Conservation (phyloP, 2,329 filamentous ascomycete genomes). For the Exophiala sp. region DNA sequence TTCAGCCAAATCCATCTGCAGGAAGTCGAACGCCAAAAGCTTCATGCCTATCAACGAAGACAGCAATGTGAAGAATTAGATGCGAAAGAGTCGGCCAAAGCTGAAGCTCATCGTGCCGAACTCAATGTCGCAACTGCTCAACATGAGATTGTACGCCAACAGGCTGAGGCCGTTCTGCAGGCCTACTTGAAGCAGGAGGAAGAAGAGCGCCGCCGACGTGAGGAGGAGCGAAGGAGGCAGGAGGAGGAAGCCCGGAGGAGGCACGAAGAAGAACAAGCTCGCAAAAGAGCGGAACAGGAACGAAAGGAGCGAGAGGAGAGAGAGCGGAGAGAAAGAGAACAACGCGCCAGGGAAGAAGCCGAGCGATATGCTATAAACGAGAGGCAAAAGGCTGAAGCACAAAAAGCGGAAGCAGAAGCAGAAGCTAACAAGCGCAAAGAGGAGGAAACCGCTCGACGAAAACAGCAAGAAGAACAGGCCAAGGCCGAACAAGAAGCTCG, state of each 20-base stretch:
- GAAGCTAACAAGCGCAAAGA: conserved; percentile 35
- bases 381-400: conserved; percentile 44
- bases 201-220: conserved; percentile 22
- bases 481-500: conserved; percentile 28
- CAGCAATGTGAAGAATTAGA: conserved; percentile 59
- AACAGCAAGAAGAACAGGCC: conserved; percentile 32
- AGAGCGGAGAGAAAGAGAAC: conserved; percentile 40
- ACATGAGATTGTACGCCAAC: conserved; percentile 61
- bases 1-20: conserved; percentile 42
- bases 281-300: conserved; percentile 36
- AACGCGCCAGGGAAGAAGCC: conserved; percentile 41
- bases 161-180: conserved; percentile 53
- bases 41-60: conserved; percentile 42
- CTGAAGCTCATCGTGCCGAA: conserved; percentile 61
- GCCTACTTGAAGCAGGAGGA: conserved; percentile 40
- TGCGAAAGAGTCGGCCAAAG: conserved; percentile 59
- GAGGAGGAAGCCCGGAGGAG: conserved; percentile 36
- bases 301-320: conserved; percentile 38
- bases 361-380: conserved; percentile 49
- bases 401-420: conserved; percentile 40
- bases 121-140: conserved; percentile 63
- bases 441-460: conserved; percentile 33
- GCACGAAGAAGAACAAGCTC: conserved; percentile 32
- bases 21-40: conserved; percentile 41
- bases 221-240: conserved; percentile 35